phyloP scores from a whole-genome alignment of 108 stramenopile species.

The Stephanodiscus triporus region DNA sequence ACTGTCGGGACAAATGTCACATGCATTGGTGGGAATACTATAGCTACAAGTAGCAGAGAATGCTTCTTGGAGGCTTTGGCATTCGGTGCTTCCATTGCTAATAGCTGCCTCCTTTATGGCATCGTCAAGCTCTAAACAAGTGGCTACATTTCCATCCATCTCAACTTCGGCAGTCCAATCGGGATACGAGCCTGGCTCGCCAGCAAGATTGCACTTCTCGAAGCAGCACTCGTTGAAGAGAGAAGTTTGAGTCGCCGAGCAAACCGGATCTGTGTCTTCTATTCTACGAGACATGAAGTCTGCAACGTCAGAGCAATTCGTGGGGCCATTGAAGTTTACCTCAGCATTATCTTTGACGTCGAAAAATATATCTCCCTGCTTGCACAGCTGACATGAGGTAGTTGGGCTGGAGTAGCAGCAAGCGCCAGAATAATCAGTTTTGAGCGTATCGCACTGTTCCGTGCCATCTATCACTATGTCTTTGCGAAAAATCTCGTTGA shows the following conservation, averaged over 20 bases:
- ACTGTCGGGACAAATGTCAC: constrained; percentile 45
- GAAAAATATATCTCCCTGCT: constrained; percentile 36
- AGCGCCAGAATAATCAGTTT: constrained; percentile 21
- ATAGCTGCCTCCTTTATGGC: constrained; percentile 47
- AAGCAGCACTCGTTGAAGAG: constrained; percentile 49
- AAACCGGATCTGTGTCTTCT: constrained; percentile 45
- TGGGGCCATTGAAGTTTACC: constrained; percentile 54
- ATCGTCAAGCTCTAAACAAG: constrained; percentile 44
- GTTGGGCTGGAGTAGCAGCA: constrained; percentile 50
- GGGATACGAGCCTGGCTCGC: constrained; percentile 35
- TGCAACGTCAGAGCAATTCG: constrained; percentile 44
- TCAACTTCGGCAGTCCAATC: constrained; percentile 52
- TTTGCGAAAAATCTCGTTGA: constrained; percentile 48
- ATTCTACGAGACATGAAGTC: constrained; percentile 44
- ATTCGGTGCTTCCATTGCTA: constrained; percentile 35
- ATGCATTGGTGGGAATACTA: constrained; percentile 41
- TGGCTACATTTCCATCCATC: constrained; percentile 46
- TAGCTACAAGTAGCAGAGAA: constrained; percentile 46
- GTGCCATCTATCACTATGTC: constrained; percentile 33
- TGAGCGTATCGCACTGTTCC: constrained; percentile 28
- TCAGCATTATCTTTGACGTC: constrained; percentile 44
- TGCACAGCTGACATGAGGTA: constrained; percentile 52
- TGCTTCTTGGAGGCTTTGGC: constrained; percentile 38
- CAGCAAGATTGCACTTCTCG: constrained; percentile 40
- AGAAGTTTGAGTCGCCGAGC: constrained; percentile 36